A percentile compares a stretch with the other conserved stretches of the same genome.
These are phyloP conservation scores for Neocallimastix lanati DNA, from an alignment of 192 early-diverging fungal species.

Conservation along the genomic window DNA sequence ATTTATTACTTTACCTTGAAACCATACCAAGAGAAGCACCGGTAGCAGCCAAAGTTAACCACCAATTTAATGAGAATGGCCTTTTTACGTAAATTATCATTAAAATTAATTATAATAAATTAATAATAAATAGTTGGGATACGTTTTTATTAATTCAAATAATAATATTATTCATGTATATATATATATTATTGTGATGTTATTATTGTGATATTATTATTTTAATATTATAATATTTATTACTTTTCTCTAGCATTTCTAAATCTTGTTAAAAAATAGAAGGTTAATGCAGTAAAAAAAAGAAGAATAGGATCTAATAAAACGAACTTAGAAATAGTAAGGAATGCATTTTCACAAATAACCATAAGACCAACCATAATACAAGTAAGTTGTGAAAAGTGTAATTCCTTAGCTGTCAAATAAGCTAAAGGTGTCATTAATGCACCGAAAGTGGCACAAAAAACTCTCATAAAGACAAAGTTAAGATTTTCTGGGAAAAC, in stretches of 20 bases:
- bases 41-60: constrained; percentile 65
- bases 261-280: constrained; percentile 52
- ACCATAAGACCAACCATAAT: constrained; percentile 65
- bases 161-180: neutral
- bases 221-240: no score
- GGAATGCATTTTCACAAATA: constrained; percentile 54
- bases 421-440: constrained; percentile 78
- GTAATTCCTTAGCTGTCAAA: constrained; percentile 56
- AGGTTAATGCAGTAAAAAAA: constrained; percentile 54
- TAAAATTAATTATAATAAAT: no score
- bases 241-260: constrained; percentile 37
- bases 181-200: no score
- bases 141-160: no score
- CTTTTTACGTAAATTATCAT: no score
- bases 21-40: constrained; percentile 76
- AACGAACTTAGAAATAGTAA: constrained; percentile 74
- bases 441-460: constrained; percentile 75
- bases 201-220: no score
- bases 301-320: constrained; percentile 89
- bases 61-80: constrained; percentile 76
- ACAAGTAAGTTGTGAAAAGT: constrained; percentile 42
- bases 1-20: no score
- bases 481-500: constrained; percentile 65
- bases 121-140: no score
- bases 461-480: constrained; percentile 75